Conservation (phyloP, 768 basidiomycete species). For the Rhizopogon rudus region DNA sequence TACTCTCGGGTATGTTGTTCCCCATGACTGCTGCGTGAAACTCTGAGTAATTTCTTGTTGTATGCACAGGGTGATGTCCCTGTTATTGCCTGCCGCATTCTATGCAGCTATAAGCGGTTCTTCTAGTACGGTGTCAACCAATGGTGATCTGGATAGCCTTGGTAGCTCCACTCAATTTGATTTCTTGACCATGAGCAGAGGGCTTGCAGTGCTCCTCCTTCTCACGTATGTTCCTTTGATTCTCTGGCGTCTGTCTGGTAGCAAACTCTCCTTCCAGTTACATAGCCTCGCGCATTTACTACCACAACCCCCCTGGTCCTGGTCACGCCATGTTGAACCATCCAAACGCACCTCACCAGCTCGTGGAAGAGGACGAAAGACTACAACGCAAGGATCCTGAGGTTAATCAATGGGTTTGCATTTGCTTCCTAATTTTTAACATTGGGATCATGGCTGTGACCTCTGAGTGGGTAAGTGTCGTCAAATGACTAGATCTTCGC, state of each 20-base stretch:
- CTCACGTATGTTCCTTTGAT: conserved; percentile 38
- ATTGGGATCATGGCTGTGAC: conserved; percentile 64
- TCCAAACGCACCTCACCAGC: conserved; percentile 38
- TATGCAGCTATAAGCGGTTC: conserved; percentile 52
- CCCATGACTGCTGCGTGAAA: not conserved
- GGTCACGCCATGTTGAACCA: conserved; percentile 37
- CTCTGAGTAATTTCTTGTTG: not conserved
- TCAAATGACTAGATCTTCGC: not conserved
- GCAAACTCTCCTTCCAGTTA: conserved; percentile 38
- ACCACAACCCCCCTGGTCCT: conserved; percentile 67
- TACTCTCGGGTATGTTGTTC: conserved; percentile 52
- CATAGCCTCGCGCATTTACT: conserved; percentile 59
- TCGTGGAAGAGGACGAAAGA: conserved; percentile 25
- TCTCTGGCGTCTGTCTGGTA: not conserved
- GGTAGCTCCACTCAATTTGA: conserved; percentile 42
- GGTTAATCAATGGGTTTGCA: conserved; percentile 60
- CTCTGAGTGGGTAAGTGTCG: conserved; percentile 56
- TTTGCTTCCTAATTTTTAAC: conserved; percentile 44
- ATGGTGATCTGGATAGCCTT: conserved; percentile 10
- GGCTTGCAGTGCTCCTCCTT: conserved; percentile 58
- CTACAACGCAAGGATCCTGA: conserved; percentile 39
- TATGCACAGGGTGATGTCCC: conserved; percentile 48
- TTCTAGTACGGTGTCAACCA: conserved; percentile 11
- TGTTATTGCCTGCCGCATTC: conserved; percentile 63
- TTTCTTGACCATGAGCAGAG: conserved; percentile 62